Conservation (phyloP, 2,329 filamentous ascomycete genomes). For the Byssochlamys sp. region DNA sequence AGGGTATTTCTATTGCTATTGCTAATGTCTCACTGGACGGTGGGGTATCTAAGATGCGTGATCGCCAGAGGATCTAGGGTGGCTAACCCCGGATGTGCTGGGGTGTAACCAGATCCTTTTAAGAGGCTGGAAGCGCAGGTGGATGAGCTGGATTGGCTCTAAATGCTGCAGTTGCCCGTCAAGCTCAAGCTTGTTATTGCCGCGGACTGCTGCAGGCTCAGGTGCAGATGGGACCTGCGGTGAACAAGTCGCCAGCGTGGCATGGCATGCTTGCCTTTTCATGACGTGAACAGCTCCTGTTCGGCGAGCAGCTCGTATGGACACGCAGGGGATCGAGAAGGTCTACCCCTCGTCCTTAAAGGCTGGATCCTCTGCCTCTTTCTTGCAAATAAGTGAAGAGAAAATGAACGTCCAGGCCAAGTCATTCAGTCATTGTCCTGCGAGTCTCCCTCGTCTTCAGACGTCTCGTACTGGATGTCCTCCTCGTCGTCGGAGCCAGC, state of each 20-base stretch:
- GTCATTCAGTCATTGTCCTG: constrained; percentile 17
- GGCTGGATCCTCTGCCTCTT: not conserved
- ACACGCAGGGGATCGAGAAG: not conserved
- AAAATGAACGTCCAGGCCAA: not conserved
- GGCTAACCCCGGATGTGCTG: not conserved
- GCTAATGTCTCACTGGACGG: constrained; percentile 1
- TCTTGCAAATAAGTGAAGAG: not conserved
- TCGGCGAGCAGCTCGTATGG: not conserved
- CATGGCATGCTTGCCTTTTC: not conserved
- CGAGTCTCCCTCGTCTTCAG: constrained; percentile 1
- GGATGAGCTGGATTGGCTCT: not conserved
- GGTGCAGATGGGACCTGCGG: not conserved
- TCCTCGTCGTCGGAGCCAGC: constrained; percentile 17
- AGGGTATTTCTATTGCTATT: not conserved
- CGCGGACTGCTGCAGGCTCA: not conserved
- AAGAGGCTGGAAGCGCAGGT: not conserved
- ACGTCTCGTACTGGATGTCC: constrained; percentile 1
- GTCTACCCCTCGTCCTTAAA: not conserved
- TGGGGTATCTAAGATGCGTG: constrained; percentile 13
- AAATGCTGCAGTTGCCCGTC: not conserved
- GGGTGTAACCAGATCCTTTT: not conserved
- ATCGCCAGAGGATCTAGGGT: not conserved
- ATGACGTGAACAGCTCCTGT: constrained; percentile 3
- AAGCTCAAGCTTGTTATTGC: not conserved
- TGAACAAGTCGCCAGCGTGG: not conserved